Percentiles rank a stretch among this genome's conserved stretches.
Conservation (phyloP, 306 rosid genomes). For the Rosa chinensis region DNA sequence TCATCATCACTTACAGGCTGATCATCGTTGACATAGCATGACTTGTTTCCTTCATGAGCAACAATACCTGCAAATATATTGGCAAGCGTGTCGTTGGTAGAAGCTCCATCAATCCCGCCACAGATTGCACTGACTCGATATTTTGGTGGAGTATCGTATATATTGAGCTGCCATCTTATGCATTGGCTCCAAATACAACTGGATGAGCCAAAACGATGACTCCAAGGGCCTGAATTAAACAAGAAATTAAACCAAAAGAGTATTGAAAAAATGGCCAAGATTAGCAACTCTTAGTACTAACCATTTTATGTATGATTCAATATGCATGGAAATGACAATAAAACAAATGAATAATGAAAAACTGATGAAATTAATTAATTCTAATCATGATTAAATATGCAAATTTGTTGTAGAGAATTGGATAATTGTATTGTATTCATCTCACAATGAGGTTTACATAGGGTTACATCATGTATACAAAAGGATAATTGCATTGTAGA, state of each 20-base stretch:
- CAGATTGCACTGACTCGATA: constrained; percentile 47
- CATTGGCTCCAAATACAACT: constrained; percentile 10
- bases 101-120: constrained; percentile 41
- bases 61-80: neutral
- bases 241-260: neutral
- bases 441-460: no score
- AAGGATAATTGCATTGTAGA: no score
- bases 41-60: neutral
- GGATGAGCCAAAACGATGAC: constrained; percentile 25
- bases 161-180: constrained; percentile 47
- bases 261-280: neutral
- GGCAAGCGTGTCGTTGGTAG: neutral
- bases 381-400: neutral
- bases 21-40: neutral
- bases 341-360: neutral
- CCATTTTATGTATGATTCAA: neutral
- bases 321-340: neutral
- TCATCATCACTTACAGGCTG: neutral
- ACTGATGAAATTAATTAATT: neutral
- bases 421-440: no score
- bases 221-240: constrained; percentile 37
- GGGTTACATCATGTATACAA: no score
- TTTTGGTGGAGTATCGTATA: constrained; percentile 32
- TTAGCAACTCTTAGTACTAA: neutral
- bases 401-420: no score